These are phyloP conservation scores for Monsonia emarginata DNA, from an alignment of 441 rosid genomes.

Conservation along the genomic window DNA sequence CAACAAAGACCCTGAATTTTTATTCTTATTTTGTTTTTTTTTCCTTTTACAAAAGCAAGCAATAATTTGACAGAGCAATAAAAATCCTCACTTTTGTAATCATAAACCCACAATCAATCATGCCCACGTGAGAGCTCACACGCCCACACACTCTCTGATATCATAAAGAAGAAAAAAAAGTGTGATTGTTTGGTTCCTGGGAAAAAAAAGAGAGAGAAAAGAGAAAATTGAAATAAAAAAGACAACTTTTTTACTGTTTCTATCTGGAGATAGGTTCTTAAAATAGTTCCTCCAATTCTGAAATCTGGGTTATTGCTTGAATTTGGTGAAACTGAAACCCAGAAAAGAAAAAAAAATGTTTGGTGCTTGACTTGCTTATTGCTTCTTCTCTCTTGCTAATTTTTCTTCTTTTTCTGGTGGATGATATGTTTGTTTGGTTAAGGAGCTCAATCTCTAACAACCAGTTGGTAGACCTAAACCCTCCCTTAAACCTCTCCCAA, in stretches of 20 bases:
- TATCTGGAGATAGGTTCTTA: conserved; percentile 5
- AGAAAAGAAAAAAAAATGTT: conserved; percentile 19
- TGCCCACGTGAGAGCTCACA: conserved; percentile 1
- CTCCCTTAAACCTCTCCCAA: conserved; percentile 45
- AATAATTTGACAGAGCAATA: conserved; percentile 23
- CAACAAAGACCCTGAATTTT: conserved; percentile 15
- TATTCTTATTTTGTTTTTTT: neutral
- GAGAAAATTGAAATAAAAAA: neutral
- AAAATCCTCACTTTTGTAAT: conserved; percentile 24
- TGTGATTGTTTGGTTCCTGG: conserved; percentile 3
- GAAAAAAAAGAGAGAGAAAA: neutral
- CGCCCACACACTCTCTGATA: neutral
- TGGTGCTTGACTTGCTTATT: conserved; percentile 31
- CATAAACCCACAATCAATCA: conserved; percentile 3
- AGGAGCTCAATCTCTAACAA: conserved; percentile 65
- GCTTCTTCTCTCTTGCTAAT: conserved; percentile 19
- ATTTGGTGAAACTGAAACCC: conserved; percentile 19
- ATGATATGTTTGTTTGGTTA: conserved; percentile 52
- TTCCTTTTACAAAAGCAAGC: conserved; percentile 16
- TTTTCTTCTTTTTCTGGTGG: conserved; percentile 20
- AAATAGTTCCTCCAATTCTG: conserved; percentile 15
- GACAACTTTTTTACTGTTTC: conserved; percentile 2
- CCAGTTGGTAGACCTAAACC: conserved; percentile 97
- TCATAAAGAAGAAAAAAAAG: neutral
- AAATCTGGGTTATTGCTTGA: conserved; percentile 26